Conservation (phyloP, 1,139 yeast species). For the Blastobotrys petasosporus region DNA sequence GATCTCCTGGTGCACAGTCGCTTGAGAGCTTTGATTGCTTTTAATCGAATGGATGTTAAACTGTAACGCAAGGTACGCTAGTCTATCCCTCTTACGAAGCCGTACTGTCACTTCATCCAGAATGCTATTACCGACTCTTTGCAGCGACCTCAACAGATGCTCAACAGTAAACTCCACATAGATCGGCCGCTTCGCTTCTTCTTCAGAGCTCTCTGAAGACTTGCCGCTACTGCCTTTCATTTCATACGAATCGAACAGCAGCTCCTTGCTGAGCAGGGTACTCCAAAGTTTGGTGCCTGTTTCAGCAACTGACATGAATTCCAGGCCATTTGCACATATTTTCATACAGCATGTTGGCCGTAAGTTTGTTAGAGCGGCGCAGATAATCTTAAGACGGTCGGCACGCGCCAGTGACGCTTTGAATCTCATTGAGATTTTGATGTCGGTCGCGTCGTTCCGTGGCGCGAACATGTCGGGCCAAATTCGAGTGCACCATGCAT, state of each 20-base stretch:
- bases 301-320: constrained; percentile 8
- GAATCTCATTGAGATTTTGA: constrained; percentile 5
- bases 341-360: constrained; percentile 2
- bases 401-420: constrained; percentile 2
- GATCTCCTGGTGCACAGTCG: constrained; percentile 27
- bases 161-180: constrained; percentile 11
- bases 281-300: constrained; percentile 7
- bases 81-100: constrained; percentile 21
- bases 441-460: no score
- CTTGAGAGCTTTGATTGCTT: constrained; percentile 14
- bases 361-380: constrained; percentile 3
- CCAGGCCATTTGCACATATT: constrained; percentile 3
- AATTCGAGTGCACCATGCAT: no score
- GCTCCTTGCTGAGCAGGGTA: constrained; percentile 5
- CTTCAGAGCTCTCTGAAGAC: no score
- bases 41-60: constrained; percentile 15
- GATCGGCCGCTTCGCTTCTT: constrained; percentile 2
- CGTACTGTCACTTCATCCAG: constrained; percentile 13
- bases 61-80: constrained; percentile 21
- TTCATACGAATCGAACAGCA: constrained; percentile 5
- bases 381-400: neutral
- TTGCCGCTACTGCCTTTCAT: constrained; percentile 3
- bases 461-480: no score
- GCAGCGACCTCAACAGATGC: constrained; percentile 4
- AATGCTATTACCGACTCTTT: neutral